Base-by-base conservation (phyloP, 2,329 filamentous ascomycete species). In the Ceratocystis alfenasii region DNA sequence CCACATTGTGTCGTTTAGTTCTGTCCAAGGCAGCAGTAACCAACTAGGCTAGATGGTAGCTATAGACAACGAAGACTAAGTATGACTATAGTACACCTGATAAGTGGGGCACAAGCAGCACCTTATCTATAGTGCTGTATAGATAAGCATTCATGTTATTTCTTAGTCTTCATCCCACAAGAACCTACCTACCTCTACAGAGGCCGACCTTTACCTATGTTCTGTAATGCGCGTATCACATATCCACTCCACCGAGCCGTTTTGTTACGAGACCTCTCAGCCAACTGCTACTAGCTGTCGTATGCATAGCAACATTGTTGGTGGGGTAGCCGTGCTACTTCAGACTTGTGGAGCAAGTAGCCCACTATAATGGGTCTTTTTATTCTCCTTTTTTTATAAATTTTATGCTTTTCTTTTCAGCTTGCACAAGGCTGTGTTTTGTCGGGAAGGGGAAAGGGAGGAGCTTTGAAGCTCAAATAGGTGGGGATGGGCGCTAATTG, bases 221-320 rank as follows among this genome's bases (percentile, higher is more conserved):
- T 8, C 36, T 12, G 36, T 36, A 4, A 3, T 12, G 36, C 36
- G 1, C 36, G 3, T 12, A 36, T 36, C 36, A 4, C 36, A 36
- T 3, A 36, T 36, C 36, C 10, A 12, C 36, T 36, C 36, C 10
- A 12, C 3, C 10, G 10, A 36, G 36, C 36, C 10, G 36, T 36
- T 36, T 50, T 8, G 46, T n/a, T 22, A 50, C 36, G 36, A 36
- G 36, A 36, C 10, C 36, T 20, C 45, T 17, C 45, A 20, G 53
- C 53, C 53, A 57, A 28, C 46, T 50, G 20, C 46, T 7, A 30
- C 53, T 25, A 59, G 28, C 60, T 59, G 30, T 2, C 36, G 36
- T 20, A 25, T 67, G 63, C 44, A 69, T 69, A 64, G 64, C 66
- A 69, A 68, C 63, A 45, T 68, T 62, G 46, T 17, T 63, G 44